Evolutionary conservation across 1,139 yeast genomes (phyloP).

Genomic region (Candida albicans): DNA sequence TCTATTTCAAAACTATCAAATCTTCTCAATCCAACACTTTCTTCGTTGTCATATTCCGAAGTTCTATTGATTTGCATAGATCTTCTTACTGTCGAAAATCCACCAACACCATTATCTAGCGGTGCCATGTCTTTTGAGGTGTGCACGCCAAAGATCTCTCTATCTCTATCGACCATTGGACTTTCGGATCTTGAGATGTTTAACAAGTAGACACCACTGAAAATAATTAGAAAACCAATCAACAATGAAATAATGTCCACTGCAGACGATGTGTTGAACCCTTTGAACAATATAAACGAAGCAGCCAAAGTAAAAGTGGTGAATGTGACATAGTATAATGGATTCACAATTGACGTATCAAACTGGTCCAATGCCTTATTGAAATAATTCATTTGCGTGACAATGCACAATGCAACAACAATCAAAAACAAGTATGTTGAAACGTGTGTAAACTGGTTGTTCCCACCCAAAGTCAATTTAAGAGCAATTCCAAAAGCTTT

Average conservation of each 20-base stretch:
- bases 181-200: constrained; percentile 74
- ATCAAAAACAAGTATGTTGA: constrained; percentile 80
- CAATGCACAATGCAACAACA: constrained; percentile 78
- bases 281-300: constrained; percentile 81
- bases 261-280: constrained; percentile 81
- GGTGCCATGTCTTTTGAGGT: constrained; percentile 58
- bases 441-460: constrained; percentile 82
- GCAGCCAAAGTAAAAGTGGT: constrained; percentile 88
- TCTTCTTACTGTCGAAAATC: constrained; percentile 58
- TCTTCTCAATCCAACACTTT: constrained; percentile 58
- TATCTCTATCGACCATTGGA: constrained; percentile 40
- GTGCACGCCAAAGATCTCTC: constrained; percentile 67
- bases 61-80: constrained; percentile 64
- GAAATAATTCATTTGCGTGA: constrained; percentile 92
- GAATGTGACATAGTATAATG: constrained; percentile 86
- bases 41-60: constrained; percentile 48
- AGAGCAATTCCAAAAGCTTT: constrained; percentile 93
- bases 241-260: constrained; percentile 82
- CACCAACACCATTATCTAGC: constrained; percentile 82
- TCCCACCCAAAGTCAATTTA: constrained; percentile 82
- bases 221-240: constrained; percentile 84
- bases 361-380: constrained; percentile 92
- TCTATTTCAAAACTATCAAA: constrained; percentile 61
- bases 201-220: constrained; percentile 81
- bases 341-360: constrained; percentile 90